Evolutionary conservation across 2,329 filamentous ascomycete species (phyloP), one percentile per base, ranked within the genome.

Genomic region (Blastomyces parvus): DNA sequence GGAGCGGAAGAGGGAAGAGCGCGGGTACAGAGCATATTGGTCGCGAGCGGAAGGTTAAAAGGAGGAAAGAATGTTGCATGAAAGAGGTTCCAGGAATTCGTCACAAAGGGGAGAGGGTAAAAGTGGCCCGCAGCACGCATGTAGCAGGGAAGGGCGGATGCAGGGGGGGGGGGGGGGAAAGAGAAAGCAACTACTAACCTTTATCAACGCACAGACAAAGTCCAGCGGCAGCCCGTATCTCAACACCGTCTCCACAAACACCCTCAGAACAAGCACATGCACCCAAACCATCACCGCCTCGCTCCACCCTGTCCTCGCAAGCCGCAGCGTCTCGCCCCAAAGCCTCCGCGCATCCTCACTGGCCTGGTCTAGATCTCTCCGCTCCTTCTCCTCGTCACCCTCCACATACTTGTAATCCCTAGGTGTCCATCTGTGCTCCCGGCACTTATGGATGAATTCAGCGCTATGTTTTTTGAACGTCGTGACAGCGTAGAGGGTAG

Each of bases 211-310:
- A 69, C 88, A 89, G 59, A 96, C 87, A 76, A 93, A 99, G 69
- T 95, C 89, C 67, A 97, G 79, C 58, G 94, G 94, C 70, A 99
- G 77, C 36, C 94, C 94, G 73, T 99, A 99, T 68, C 94, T 86
- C 72, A 99, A 80, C n/a, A 99, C 94, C 5, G 92, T 96, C 82
- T 99, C 94, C 25, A 99, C 94, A 76, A 97, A 99, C 25, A 97
- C 92, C 62, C 94, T 83, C 70, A 99, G 79, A 7, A 92, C 89
- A 71, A 97, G 81, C 36, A 96, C 89, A 73, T 99, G 94, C 59
- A 96, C 84, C 91, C 92, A 96, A 62, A 93, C 88, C 90, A 96
- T 96, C 68, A 96, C 91, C 66, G 88, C 88, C 79, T 99, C 94
- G 73, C 91, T 93, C 86, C 94, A 99, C 19, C 91, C 91, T n/a